Base-by-base conservation (phyloP, 495 filamentous ascomycete genomes). In the Copromyces sp. region DNA sequence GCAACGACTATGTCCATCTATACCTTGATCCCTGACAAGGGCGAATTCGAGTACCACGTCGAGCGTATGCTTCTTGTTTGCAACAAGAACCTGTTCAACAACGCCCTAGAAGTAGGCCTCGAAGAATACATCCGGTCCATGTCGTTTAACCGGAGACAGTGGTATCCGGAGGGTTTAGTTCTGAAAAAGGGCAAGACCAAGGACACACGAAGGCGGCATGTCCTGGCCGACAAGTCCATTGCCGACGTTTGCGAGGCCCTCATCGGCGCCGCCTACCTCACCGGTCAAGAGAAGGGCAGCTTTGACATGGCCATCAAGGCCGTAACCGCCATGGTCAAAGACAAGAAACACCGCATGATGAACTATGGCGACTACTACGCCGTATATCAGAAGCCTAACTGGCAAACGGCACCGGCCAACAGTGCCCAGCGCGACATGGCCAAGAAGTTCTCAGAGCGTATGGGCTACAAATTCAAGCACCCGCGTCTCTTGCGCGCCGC, bases 241-340 rank as follows among this genome's bases (percentile, higher is more conserved):
- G 95, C 95, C n/a, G 95, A 99, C 82, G 94, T 99, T 24, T 97
- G 93, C 72, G 95, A 99, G 80, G 95, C 95, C 3, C 78, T 98
- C 74, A 98, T 99, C 70, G 95, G 94, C 17, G 95, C 94, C 5
- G 90, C 95, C 0, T 87, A 97, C 59, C 84, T 97, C 9, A 89
- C 90, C 3, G 84, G 87, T 16, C 75, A 84, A 59, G 69, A 71
- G 16, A 24, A 70, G 9, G 37, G 32, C 40, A 87, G 86, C 44
- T 92, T 94, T 77, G 92, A 97, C 76, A 84, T 90, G 79, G 94
- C 96, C 16, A 90, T 96, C 44, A 87, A 90, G 78, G 93, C 94
- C 41, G 94, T 98, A 14, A 94, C 90, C 7, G 84, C 85, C 37
- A 83, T 98, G 20, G 93, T 97, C 29, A 84, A 88, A 14, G 88